A percentile compares a stretch with the other conserved stretches of the same genome.
Conservation (phyloP, 257 asterid species). For the Echites panduratus region DNA sequence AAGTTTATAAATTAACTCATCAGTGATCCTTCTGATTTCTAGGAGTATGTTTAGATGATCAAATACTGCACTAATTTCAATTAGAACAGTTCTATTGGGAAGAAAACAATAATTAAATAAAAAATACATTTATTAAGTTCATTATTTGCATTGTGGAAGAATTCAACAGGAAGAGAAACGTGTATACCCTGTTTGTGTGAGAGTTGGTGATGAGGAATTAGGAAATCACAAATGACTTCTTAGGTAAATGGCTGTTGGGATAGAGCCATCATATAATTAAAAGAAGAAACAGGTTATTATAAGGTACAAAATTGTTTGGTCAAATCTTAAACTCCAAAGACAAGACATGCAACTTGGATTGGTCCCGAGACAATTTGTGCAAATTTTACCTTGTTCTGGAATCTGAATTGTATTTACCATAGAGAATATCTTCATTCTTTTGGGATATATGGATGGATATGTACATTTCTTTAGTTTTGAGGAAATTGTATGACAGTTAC, state of each 20-base stretch:
- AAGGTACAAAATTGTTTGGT: conserved; percentile 1
- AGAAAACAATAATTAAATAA: background rate
- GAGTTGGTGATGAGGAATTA: background rate
- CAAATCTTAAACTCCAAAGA: background rate
- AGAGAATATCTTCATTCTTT: background rate
- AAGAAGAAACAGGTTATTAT: background rate
- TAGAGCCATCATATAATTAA: background rate
- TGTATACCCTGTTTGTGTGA: background rate
- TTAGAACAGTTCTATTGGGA: background rate
- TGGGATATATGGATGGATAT: background rate
- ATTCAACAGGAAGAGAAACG: background rate
- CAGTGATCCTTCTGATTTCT: background rate
- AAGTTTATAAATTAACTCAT: too few relatives aligned
- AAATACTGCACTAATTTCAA: background rate
- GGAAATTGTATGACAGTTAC: background rate
- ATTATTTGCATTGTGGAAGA: background rate
- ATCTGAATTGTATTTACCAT: background rate
- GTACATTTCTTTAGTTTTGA: background rate
- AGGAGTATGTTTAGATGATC: background rate
- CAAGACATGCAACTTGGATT: background rate
- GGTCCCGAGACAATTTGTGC: background rate
- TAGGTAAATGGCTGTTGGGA: background rate
- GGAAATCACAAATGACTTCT: background rate
- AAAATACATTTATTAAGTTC: background rate
- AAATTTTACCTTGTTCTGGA: background rate